Percentiles rank a stretch among this genome's conserved stretches.
phyloP scores from a whole-genome alignment of 1,284 basidiomycete genomes.

The Malassezia dermatis region DNA sequence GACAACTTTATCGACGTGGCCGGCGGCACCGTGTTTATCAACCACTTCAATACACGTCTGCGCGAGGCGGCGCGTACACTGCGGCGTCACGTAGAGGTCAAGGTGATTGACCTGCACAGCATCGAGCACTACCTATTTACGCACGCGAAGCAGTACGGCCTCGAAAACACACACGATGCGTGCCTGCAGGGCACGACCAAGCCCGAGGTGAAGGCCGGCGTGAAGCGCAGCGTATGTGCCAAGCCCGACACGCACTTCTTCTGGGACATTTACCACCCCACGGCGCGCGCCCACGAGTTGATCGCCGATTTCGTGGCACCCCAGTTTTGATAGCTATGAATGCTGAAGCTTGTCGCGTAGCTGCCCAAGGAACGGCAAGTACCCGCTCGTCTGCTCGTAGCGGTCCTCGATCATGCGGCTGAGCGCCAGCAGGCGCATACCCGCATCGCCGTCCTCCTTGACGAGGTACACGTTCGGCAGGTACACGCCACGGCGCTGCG shows the following conservation, averaged over 20 bases:
- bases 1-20: not conserved
- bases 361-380: constrained; percentile 70
- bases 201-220: constrained; percentile 3
- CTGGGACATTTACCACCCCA: constrained; percentile 26
- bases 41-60: not conserved
- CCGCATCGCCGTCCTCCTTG: constrained; percentile 92
- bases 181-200: constrained; percentile 20
- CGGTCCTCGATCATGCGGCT: constrained; percentile 90
- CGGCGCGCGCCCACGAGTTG: constrained; percentile 10
- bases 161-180: constrained; percentile 4
- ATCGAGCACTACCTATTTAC: not conserved
- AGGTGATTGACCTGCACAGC: not conserved
- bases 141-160: not conserved
- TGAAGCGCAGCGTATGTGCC: constrained; percentile 11
- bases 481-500: constrained; percentile 75
- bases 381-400: constrained; percentile 84
- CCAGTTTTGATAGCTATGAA: not conserved
- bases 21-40: not conserved
- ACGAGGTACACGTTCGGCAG: constrained; percentile 91
- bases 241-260: constrained; percentile 20
- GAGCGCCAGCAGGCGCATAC: constrained; percentile 80
- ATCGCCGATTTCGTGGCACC: constrained; percentile 6
- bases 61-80: not conserved
- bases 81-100: not conserved
- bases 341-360: constrained; percentile 32